Evolutionary conservation across 768 basidiomycete genomes (phyloP), one percentile per base, ranked within the genome.

Genomic region (Harrya chromipes): DNA sequence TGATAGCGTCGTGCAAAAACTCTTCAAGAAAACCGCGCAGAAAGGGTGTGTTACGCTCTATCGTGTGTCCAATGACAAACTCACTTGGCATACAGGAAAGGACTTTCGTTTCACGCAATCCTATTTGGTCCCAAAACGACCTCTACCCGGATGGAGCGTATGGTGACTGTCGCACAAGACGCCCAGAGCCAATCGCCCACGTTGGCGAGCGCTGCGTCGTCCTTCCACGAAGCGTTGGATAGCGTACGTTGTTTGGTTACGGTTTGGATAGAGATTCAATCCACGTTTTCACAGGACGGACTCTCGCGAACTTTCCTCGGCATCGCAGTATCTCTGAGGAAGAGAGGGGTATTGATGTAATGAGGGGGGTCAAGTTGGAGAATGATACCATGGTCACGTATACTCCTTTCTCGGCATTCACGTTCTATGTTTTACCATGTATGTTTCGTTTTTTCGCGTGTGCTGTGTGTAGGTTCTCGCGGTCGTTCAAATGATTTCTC

Each of bases 81-180:
- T 40, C 11, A 52, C 14, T 16, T 33, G 24, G 13, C 21, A 13
- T 26, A 11, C 33, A 83, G 82, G 20, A 76, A 73, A 66, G 72
- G 77, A 14, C 67, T 84, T 4, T 80, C 81, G 1, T 75, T 84
- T 49, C 82, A 83, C n/a, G 67, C 81, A 0, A 77, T 84, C 26
- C 69, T 77, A 2, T 83, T 83, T 36, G 82, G 81, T 6, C 66
- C 70, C 2, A 51, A 62, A 13, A 6, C 0, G 31, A 60, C 46
- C 1, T 52, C 50, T 42, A 19, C 35, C 3, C 49, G 60, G 11
- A 66, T 84, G 43, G 58, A 69, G 13, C 60, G 66, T 4, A 83
- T 84, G 82, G 62, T 75, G 2, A 52, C 69, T 5, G 68, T 80
- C 6, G 83, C 83, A 1, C 58, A 58, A 13, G 73, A 78, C 40